Percentiles rank a stretch among this genome's conserved stretches.
phyloP scores from a whole-genome alignment of 164 flowering plant species.

The Euptelea pleiosperma region DNA sequence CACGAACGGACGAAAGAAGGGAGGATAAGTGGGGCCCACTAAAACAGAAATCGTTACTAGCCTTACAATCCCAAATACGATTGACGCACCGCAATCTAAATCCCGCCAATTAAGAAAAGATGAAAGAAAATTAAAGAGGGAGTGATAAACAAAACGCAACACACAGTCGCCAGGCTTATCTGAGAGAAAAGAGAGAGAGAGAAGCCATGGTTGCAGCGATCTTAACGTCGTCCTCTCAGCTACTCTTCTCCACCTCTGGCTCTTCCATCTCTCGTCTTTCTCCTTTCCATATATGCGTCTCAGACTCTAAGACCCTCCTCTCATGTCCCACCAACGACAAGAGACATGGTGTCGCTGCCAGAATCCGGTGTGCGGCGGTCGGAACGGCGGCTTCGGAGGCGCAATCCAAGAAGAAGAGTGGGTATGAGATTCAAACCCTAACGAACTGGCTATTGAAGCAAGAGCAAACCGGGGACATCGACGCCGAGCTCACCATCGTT shows the following conservation, averaged over 20 bases:
- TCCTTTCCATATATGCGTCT: slow-evolving; percentile 15
- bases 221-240: slow-evolving; percentile 28
- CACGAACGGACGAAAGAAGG: slow-evolving; percentile 8
- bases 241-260: slow-evolving; percentile 30
- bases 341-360: not conserved
- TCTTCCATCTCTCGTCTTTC: slow-evolving; percentile 23
- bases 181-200: not conserved
- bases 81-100: slow-evolving; percentile 11
- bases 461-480: slow-evolving; percentile 64
- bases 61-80: slow-evolving; percentile 32
- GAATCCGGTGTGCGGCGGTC: slow-evolving; percentile 43
- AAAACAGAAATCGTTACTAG: slow-evolving; percentile 19
- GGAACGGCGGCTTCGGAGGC: slow-evolving; percentile 24
- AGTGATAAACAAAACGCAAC: too few relatives aligned
- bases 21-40: slow-evolving; percentile 40
- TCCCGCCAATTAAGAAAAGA: not conserved
- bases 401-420: slow-evolving; percentile 42
- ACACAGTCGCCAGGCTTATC: too few relatives aligned
- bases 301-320: not conserved
- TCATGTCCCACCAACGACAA: slow-evolving; percentile 11
- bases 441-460: slow-evolving; percentile 73
- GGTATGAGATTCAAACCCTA: slow-evolving; percentile 52
- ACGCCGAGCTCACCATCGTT: slow-evolving; percentile 88
- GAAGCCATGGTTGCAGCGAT: slow-evolving; percentile 17
- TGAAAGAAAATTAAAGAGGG: slow-evolving; percentile 15